Conservation (phyloP, 1,139 yeast genomes). For the Debaryomyces sp. region DNA sequence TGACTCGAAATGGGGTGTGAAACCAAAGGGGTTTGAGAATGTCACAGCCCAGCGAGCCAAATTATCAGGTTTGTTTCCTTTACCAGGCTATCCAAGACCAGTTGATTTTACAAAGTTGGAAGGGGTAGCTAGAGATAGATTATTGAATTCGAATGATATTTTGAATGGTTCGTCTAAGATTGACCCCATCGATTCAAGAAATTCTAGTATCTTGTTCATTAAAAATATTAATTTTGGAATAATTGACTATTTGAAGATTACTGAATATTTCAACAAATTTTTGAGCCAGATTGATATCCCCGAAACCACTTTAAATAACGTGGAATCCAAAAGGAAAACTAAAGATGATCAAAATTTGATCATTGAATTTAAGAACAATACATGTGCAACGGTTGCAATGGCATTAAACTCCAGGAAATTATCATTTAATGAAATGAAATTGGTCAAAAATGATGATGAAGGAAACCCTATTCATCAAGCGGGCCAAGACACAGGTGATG, state of each 20-base stretch:
- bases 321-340: slow-evolving; percentile 36
- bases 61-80: slow-evolving; percentile 76
- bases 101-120: slow-evolving; percentile 58
- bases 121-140: slow-evolving; percentile 45
- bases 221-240: slow-evolving; percentile 46
- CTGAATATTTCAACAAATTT: slow-evolving; percentile 45
- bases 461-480: slow-evolving; percentile 11
- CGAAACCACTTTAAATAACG: slow-evolving; percentile 31
- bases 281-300: slow-evolving; percentile 39
- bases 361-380: slow-evolving; percentile 54
- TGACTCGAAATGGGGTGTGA: slow-evolving; percentile 72
- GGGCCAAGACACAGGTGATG: slow-evolving; percentile 16
- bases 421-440: slow-evolving; percentile 26
- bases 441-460: slow-evolving; percentile 22
- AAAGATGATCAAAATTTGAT: slow-evolving; percentile 43
- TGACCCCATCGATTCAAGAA: slow-evolving; percentile 55
- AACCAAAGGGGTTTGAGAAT: slow-evolving; percentile 74
- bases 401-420: slow-evolving; percentile 47
- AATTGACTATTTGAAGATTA: slow-evolving; percentile 43
- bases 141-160: slow-evolving; percentile 43
- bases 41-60: slow-evolving; percentile 82
- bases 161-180: slow-evolving; percentile 45
- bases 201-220: slow-evolving; percentile 52
- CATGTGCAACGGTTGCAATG: slow-evolving; percentile 61
- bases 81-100: slow-evolving; percentile 69